Evolutionary conservation across 2,329 filamentous ascomycete genomes (phyloP).

Genomic region (Verticillium nubilum): DNA sequence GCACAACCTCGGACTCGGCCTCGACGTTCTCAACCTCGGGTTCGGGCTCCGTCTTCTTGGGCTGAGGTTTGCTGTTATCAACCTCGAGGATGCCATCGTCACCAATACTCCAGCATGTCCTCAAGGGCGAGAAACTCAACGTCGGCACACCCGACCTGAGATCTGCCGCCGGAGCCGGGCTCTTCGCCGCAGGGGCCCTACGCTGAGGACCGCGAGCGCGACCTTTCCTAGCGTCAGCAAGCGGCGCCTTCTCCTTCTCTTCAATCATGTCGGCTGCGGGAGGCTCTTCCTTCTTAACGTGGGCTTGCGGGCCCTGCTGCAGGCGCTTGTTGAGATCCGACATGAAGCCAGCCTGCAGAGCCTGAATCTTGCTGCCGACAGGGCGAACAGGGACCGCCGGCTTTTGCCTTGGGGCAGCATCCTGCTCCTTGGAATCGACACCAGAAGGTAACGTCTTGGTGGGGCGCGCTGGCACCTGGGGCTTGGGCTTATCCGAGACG

Average conservation of each 20-base stretch:
- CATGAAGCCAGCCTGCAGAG: conserved; percentile 86
- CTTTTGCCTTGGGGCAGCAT: conserved; percentile 62
- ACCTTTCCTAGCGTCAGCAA: conserved; percentile 84
- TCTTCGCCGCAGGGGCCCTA: conserved; percentile 54
- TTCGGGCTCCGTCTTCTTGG: conserved; percentile 1
- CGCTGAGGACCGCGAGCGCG: conserved; percentile 83
- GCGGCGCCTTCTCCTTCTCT: conserved; percentile 59
- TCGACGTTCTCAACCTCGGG: conserved; percentile 5
- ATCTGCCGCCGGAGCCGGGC: conserved; percentile 29
- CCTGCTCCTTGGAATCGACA: conserved; percentile 36
- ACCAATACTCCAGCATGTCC: conserved; percentile 48
- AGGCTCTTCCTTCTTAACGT: conserved; percentile 39
- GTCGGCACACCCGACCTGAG: conserved; percentile 22
- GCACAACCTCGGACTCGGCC: neutral
- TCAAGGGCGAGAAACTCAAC: conserved; percentile 40
- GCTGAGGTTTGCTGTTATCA: conserved; percentile 19
- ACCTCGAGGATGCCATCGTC: conserved; percentile 40
- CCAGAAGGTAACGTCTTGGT: conserved; percentile 39
- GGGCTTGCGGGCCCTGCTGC: conserved; percentile 74
- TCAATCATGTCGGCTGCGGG: conserved; percentile 8
- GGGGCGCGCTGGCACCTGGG: conserved; percentile 56
- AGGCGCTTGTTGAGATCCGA: conserved; percentile 88
- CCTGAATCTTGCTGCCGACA: conserved; percentile 79
- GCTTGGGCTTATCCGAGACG: conserved; percentile 51
- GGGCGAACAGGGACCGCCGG: conserved; percentile 77